These are phyloP conservation scores for Aspergillus eucalypticola DNA, from an alignment of 2,329 filamentous ascomycete genomes.

Conservation along the genomic window DNA sequence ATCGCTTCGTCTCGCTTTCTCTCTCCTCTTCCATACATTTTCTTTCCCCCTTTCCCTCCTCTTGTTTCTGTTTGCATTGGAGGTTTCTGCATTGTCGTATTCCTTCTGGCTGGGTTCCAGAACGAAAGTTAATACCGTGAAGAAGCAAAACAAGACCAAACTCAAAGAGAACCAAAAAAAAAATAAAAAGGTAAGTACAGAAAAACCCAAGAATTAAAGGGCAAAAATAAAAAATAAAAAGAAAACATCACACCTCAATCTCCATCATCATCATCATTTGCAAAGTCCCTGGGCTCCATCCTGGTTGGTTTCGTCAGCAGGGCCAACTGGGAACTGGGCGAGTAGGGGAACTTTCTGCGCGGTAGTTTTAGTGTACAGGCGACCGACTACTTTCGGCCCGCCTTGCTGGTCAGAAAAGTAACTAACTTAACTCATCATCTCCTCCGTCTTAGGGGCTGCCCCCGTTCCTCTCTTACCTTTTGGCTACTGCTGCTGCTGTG, in stretches of 20 bases:
- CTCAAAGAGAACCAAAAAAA: not conserved
- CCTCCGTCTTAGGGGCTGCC: slow-evolving; percentile 12
- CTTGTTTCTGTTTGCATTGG: not conserved
- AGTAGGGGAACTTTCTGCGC: not conserved
- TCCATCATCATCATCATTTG: no score
- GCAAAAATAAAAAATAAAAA: not conserved
- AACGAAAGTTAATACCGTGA: not conserved
- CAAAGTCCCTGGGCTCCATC: no score
- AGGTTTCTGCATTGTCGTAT: not conserved
- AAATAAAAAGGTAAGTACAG: not conserved
- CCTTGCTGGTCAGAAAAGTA: slow-evolving; percentile 5
- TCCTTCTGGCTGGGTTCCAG: not conserved
- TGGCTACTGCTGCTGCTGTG: no score
- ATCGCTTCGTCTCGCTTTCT: not conserved
- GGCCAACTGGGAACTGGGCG: not conserved
- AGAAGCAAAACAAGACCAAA: not conserved
- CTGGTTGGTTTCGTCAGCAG: not conserved
- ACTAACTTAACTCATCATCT: not conserved
- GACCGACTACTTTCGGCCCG: slow-evolving; percentile 11
- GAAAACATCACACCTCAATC: not conserved
- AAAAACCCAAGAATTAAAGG: not conserved
- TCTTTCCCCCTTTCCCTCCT: not conserved
- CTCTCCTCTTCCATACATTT: not conserved
- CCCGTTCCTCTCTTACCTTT: not conserved
- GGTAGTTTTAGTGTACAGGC: not conserved